Conservation (phyloP, 176 grass and related monocot genomes). For the Carex littledalei region DNA sequence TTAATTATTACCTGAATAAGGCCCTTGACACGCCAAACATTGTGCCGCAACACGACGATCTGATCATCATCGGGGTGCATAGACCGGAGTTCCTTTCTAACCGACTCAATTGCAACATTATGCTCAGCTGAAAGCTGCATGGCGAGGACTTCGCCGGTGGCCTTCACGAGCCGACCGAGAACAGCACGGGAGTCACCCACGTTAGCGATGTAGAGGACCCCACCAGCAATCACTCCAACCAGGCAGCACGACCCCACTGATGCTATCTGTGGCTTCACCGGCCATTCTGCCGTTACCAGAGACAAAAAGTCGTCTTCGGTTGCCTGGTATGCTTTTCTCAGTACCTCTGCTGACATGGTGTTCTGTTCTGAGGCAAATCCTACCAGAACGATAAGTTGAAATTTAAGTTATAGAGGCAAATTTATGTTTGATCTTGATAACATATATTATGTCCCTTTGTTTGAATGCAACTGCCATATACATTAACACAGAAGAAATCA, state of each 20-base stretch:
- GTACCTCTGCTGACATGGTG: slow-evolving; percentile 71
- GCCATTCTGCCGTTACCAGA: slow-evolving; percentile 75
- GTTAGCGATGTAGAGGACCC: slow-evolving; percentile 74
- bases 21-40: slow-evolving; percentile 96
- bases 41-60: slow-evolving; percentile 90
- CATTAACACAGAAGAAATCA: not conserved
- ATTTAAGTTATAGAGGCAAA: slow-evolving; percentile 37
- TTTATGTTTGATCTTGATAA: not conserved
- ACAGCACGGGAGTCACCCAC: slow-evolving; percentile 81
- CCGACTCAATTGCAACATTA: slow-evolving; percentile 72
- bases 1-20: slow-evolving; percentile 65
- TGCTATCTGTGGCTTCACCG: slow-evolving; percentile 85
- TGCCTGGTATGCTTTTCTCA: slow-evolving; percentile 87
- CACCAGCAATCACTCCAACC: slow-evolving; percentile 68
- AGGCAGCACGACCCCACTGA: slow-evolving; percentile 91
- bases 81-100: slow-evolving; percentile 76
- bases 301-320: slow-evolving; percentile 92
- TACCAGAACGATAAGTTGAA: slow-evolving; percentile 31
- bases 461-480: not conserved
- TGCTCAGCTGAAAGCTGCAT: slow-evolving; percentile 87
- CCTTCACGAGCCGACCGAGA: slow-evolving; percentile 70
- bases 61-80: slow-evolving; percentile 75
- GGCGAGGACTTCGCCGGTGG: slow-evolving; percentile 77
- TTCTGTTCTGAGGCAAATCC: slow-evolving; percentile 80
- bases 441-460: not conserved